phyloP scores from a whole-genome alignment of 75 land plant genomes.

The Azolla pinnata region DNA sequence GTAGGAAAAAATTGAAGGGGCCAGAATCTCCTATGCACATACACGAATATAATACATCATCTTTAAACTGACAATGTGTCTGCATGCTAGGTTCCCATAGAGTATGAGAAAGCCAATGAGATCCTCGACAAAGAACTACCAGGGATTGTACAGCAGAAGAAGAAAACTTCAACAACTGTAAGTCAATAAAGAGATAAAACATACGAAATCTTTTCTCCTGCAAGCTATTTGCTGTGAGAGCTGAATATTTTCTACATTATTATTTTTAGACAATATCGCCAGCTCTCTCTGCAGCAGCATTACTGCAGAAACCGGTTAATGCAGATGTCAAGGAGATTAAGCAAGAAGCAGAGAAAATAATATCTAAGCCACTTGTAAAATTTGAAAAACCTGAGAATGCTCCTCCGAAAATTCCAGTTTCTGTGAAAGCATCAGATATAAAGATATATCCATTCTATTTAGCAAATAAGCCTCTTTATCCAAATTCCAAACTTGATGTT shows the following conservation, averaged over 20 bases:
- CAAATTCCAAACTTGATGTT: constrained; percentile 18
- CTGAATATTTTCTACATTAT: too few relatives aligned
- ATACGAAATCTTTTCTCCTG: too few relatives aligned
- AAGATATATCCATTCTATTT: constrained; percentile 7
- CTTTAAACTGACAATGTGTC: too few relatives aligned
- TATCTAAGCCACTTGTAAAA: background rate
- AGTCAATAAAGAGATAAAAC: too few relatives aligned
- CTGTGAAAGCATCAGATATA: background rate
- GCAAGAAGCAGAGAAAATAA: background rate
- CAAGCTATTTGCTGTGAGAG: too few relatives aligned
- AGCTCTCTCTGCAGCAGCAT: constrained; percentile 2
- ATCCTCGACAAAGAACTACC: constrained; percentile 22
- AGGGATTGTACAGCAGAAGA: constrained; percentile 3
- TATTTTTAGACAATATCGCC: constrained; percentile 6
- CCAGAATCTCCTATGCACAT: too few relatives aligned
- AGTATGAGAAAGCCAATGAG: constrained; percentile 17
- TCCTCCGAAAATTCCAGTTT: background rate
- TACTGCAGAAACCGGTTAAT: background rate
- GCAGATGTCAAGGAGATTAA: background rate
- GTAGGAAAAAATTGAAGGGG: too few relatives aligned
- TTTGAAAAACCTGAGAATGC: background rate
- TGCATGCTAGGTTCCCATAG: constrained; percentile 19
- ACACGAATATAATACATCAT: too few relatives aligned
- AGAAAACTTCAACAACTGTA: background rate
- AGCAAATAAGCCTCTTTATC: constrained; percentile 10